Base-by-base conservation (phyloP, 306 rosid genomes). In the Vicia villosa region DNA sequence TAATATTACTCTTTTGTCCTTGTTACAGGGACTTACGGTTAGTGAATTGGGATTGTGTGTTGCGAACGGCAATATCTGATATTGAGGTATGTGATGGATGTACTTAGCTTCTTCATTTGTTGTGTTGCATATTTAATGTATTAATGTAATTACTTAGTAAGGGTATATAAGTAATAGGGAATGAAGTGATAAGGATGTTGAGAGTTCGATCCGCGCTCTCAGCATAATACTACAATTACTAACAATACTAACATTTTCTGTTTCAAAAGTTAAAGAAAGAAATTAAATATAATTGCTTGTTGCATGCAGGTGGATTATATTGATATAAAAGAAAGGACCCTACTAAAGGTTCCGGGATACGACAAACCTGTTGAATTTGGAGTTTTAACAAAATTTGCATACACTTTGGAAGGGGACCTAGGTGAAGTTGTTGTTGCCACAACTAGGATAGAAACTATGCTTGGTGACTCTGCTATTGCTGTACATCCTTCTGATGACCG, bases 381-480 rank as follows among this genome's bases (percentile, higher is more conserved):
- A 19, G 88, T 91, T 46, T 72, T 94, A 78, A 91, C 89, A 66
- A 88, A 93, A 56, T 94, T 94, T 80, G 91, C 95, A 12, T 94
- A 94, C 77, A 89, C 91, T 70, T 49, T 94, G 81, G 97, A 94
- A 80, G 92, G 80, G 30, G 83, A 67, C 56, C 75, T 86, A 8
- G 99, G 99, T 71, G 97, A 94, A 79, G 84, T 94, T 80, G 86
- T 94, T 73, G 97, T 91, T 58, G 97, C 97, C 67, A 91, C 99
- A 38, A 94, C 97, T 66, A 80, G 99, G 73, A 86, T 94, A 69
- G 99, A 94, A 79, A 91, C 97, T 8, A 94, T 94, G 97, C 97
- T 94, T 26, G 99, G 99, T 13, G 99, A 94, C 81, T 86, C 96
- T 72, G 97, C 99, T 38, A 87, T 94, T 72, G 96, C 99, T 32